Base-by-base conservation (phyloP, 1,284 basidiomycete species). In the Tilletiaria anomala region DNA sequence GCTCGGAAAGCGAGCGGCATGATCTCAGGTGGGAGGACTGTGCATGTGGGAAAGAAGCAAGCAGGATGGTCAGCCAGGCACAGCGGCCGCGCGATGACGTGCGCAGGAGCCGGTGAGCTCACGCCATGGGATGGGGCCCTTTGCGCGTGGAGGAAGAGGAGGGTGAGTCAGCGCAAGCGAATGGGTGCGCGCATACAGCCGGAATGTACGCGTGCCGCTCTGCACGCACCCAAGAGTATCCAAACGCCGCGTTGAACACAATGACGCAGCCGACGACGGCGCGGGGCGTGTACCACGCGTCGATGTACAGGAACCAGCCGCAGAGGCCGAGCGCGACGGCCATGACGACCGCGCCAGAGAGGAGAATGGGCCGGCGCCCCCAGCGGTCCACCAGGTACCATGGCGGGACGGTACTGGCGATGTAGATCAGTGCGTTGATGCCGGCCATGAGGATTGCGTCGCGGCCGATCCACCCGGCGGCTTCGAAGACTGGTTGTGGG, bases 381-480 rank as follows among this genome's bases (percentile, higher is more conserved):
- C 83, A 85, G 2, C 79, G 76, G 62, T 97, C 91, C 42, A 94
- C 83, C 35, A 97, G 76, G 69, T 85, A 87, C 91, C 91, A 97
- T 3, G 86, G 87, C 42, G 53, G 58, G 4, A 60, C 43, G 44
- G 60, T 56, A 12, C 45, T 48, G 22, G 60, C 42, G 24, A 88
- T 69, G 66, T 94, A 94, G 53, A 88, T 83, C 44, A 67, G 55
- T 20, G 56, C 61, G 39, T 62, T 64, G 46, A 65, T 24, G 20
- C 35, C 5, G 44, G 8, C 40, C 40, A 17, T 47, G 39, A 6
- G 8, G 6, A n/a, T 37, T 35, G 26, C 17, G 58, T 94, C 36
- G 39, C 89, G 77, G n/a, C 91, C 91, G 45, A 93, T 76, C 89
- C 91, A 97, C 33, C 91, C 91, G 34, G 89, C 89, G 73, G 86